Evolutionary conservation across 495 filamentous ascomycete genomes (phyloP), one percentile per base, ranked within the genome.

Genomic region (Xylaria grammica): DNA sequence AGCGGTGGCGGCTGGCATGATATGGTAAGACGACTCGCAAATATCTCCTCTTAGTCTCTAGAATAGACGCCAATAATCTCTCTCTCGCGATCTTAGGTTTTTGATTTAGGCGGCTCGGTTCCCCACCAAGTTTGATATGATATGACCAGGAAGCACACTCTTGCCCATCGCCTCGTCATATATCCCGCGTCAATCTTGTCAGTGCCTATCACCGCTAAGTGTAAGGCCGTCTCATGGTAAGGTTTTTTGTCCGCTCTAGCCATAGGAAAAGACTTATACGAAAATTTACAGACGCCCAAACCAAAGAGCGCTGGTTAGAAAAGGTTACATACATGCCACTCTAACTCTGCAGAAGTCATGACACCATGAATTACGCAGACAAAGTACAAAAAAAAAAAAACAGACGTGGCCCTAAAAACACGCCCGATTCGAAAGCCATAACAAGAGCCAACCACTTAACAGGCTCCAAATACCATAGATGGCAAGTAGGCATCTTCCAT

Each of bases 1-100:
- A 91, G 88, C 10, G 93, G 92, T 24, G 92, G 91, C 57, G 89
- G 86, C 26, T 97, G 93, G 92, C 79, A 84, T 67, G 87, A 96
- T 75, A 84, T 93, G 85, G 84, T 87, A 62, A 63, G 75, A 30
- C 20, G 32, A 34, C 19, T 32, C 30, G 17, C 4, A n/a, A 1
- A 13, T 9, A 9, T 0, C 3, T 4, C 1, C 15, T 46, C 26
- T 22, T 34, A 7, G 10, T 5, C 42, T 29, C 17, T 55, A 30
- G 15, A 38, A 17, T 20, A 19, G 19, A 6, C 11, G 9, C 30
- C 38, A 17, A 55, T 20, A 10, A 15, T 34, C 54, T 60, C n/a
- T 49, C 42, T 17, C 38, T 32, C 27, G 13, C n/a, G 17, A 11
- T 17, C 17, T 44, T 20, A 58, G 55, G 40, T 22, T 6, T 58